Percentiles rank a stretch among this genome's conserved stretches.
Conservation (phyloP, 1,284 basidiomycete species). For the Grifola frondosa region DNA sequence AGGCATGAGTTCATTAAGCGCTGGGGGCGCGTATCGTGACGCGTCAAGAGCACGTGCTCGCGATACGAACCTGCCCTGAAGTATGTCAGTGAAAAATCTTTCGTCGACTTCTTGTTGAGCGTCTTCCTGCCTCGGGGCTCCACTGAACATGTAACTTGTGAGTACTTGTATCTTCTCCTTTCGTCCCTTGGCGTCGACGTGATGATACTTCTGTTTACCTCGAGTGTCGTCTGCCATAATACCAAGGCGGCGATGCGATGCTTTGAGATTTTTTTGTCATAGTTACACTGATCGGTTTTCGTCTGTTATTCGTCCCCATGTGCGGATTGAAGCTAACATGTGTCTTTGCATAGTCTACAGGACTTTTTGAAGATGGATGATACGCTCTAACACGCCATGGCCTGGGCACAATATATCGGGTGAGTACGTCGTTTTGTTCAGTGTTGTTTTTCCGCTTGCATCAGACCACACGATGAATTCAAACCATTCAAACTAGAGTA, state of each 20-base stretch:
- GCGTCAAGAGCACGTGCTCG: neutral
- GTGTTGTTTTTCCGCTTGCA: neutral
- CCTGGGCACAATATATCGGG: neutral
- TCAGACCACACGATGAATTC: conserved; percentile 48
- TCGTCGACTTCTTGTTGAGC: neutral
- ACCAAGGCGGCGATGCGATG: conserved; percentile 52
- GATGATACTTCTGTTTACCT: conserved; percentile 55
- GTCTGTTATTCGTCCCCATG: conserved; percentile 5
- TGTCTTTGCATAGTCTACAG: neutral
- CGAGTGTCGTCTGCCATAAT: conserved; percentile 48
- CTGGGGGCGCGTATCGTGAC: neutral
- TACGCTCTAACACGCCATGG: neutral
- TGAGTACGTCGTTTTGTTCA: conserved; percentile 1
- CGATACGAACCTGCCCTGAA: conserved; percentile 16
- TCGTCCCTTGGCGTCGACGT: conserved; percentile 34
- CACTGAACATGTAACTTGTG: neutral
- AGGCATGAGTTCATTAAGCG: too few relatives aligned
- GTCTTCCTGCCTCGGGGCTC: conserved; percentile 10
- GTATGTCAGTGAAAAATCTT: conserved; percentile 12
- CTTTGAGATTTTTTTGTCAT: conserved; percentile 67
- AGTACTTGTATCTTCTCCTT: conserved; percentile 22
- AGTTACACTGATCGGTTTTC: conserved; percentile 81
- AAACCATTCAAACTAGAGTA: conserved; percentile 85
- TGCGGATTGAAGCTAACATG: conserved; percentile 17
- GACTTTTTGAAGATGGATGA: too few relatives aligned